Evolutionary conservation across 345 rosid genomes (phyloP), one percentile per base, ranked within the genome.

Genomic region (Corchorus capsularis): DNA sequence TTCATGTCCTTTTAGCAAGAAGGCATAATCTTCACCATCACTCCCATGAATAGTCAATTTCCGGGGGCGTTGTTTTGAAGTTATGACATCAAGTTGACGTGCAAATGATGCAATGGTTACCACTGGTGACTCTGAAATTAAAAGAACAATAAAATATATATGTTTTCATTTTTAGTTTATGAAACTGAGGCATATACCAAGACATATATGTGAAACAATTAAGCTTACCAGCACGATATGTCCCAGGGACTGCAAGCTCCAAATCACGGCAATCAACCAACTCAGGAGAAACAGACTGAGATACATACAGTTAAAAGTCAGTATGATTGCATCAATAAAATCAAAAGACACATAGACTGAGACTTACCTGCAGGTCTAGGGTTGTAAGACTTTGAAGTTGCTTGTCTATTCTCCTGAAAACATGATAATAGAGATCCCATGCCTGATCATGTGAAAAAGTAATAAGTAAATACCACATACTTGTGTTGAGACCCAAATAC

Each of bases 221-320:
- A 15, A 13, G 65, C 5, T 35, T 88, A 94, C 99, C 97, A 41
- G 98, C 91, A 80, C 89, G 88, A 80, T 96, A 96, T 74, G 97
- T 93, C 76, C 98, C 99, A 55, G 99, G 99, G 83, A 96, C 97
- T 41, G 99, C 99, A 64, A 96, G 99, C 92, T 94, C 90, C 85
- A 96, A 85, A 81, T 93, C 79, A 60, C 90, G 88, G 83, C 98
- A 96, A 69, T 88, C 89, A 71, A 96, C 84, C 79, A 96, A 82
- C 87, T 91, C 99, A 6, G 99, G 99, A 79, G 99, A 96, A 78
- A 92, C 98, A 81, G 97, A 92, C 98, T 96, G 83, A 82, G 61
- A 63, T 57, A 79, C 35, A 75, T 56, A 37, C 16, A 66, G 17
- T 50, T n/a, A 52, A 45, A 15, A 63, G 80, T 81, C 13, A 86